Conservation (phyloP, 2,329 filamentous ascomycete species). For the Pyrenophora teres region DNA sequence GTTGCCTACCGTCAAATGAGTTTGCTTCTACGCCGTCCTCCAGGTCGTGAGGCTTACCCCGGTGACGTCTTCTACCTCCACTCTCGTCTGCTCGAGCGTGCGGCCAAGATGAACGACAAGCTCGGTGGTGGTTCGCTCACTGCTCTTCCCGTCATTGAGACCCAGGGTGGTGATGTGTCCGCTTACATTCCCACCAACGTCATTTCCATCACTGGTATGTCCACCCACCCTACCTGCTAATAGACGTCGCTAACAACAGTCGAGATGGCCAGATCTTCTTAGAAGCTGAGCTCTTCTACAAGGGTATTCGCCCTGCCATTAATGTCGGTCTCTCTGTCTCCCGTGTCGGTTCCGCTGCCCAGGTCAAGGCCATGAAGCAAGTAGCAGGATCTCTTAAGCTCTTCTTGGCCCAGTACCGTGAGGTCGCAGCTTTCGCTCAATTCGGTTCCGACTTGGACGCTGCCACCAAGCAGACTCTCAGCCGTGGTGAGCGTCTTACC, state of each 20-base stretch:
- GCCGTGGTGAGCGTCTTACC: constrained; percentile 97
- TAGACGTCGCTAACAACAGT: not conserved
- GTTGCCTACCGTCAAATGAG: constrained; percentile 99
- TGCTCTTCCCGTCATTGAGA: constrained; percentile 92
- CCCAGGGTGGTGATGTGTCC: constrained; percentile 99
- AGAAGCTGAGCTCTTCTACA: constrained; percentile 99
- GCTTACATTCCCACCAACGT: constrained; percentile 99
- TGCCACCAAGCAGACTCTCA: constrained; percentile 97
- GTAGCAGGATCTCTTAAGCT: constrained; percentile 99
- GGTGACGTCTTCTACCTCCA: constrained; percentile 65
- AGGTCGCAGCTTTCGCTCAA: constrained; percentile 98
- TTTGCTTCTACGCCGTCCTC: constrained; percentile 93
- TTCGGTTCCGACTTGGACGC: constrained; percentile 99
- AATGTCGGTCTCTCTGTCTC: constrained; percentile 99
- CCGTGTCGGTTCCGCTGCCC: constrained; percentile 98
- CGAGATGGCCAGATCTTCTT: constrained; percentile 95
- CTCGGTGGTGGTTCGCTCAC: constrained; percentile 95
- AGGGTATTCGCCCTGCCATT: constrained; percentile 99
- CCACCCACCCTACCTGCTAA: not conserved
- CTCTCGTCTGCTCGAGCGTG: constrained; percentile 95
- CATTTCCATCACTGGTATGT: constrained; percentile 88
- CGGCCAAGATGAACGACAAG: constrained; percentile 98
- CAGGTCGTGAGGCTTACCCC: constrained; percentile 98
- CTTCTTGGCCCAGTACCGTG: constrained; percentile 99
- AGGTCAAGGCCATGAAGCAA: constrained; percentile 99